Percentiles rank a stretch among this genome's conserved stretches.
These are phyloP conservation scores for Aspergillus japonicus DNA, from an alignment of 2,329 filamentous ascomycete genomes.

Conservation along the genomic window DNA sequence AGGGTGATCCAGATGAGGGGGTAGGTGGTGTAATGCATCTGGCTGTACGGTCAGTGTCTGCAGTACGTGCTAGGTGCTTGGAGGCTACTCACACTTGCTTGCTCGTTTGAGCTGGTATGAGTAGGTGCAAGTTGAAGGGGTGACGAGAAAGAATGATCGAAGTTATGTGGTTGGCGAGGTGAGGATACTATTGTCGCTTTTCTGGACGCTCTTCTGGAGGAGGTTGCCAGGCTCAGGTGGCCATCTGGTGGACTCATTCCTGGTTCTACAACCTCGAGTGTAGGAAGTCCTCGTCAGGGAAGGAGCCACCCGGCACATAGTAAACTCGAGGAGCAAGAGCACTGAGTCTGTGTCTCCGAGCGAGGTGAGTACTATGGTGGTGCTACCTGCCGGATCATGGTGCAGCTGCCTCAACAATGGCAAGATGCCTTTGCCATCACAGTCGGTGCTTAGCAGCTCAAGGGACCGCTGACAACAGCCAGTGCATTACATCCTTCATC, in stretches of 20 bases:
- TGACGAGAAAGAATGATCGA: not conserved
- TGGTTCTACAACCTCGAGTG: not conserved
- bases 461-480: not conserved
- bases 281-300: not conserved
- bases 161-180: not conserved
- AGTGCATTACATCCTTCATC: too few species aligned
- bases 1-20: slow-evolving; percentile 19
- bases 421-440: not conserved
- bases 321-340: not conserved
- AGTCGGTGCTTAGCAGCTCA: not conserved
- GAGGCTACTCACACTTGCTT: not conserved
- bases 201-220: not conserved
- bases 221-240: not conserved
- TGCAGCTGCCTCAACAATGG: not conserved
- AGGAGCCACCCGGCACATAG: not conserved
- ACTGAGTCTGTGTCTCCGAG: not conserved
- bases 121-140: not conserved
- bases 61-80: not conserved
- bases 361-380: not conserved
- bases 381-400: not conserved
- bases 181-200: not conserved
- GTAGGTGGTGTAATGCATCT: slow-evolving; percentile 24
- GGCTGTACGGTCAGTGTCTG: not conserved
- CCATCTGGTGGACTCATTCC: not conserved
- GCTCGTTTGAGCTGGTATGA: not conserved